Evolutionary conservation across 2,329 filamentous ascomycete species (phyloP), one percentile per base, ranked within the genome.

Genomic region (Zymoseptoria tritici): DNA sequence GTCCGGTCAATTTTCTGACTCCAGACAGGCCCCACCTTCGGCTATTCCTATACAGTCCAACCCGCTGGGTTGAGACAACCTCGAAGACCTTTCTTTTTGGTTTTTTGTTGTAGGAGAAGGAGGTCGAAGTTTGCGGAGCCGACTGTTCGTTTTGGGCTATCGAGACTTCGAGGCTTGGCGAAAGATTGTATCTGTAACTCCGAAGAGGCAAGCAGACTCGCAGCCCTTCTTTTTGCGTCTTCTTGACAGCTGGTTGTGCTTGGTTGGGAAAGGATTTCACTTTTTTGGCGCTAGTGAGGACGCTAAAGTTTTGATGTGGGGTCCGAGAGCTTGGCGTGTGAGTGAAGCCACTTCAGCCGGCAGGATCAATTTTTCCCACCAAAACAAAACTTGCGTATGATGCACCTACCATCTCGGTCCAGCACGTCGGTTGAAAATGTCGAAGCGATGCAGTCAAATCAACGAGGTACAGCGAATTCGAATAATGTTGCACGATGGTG

Each of bases 11-110:
- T n/a, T n/a, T n/a, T n/a, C 24, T 26, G 4, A 26, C 24, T 6
- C 1, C 4, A 26, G 3, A 6, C 4, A 26, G 24, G 24, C 64
- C 64, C 62, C 64, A 61, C 64, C 64, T 66, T 66, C 64, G 64
- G 64, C 64, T 66, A 60, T 64, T 66, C 62, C 64, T 66, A 66
- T 64, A 56, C 52, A 53, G 29, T 21, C 20, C 13, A 11, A 52
- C 22, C 9, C 22, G 50, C 22, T 21, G 9, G 22, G 22, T 21
- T 21, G 20, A 1, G 20, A 52, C 50, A 21, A 4, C 7, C 20
- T 52, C 20, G 20, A 21, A 52, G 20, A 24, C 50, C 50, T 52
- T 52, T 21, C 22, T 21, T 24, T 52, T 52, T 52, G 19, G 8
- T 1, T 24, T 51, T 24, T 51, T 22, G 19, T 1, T 19, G 22